Percentiles rank a stretch among this genome's conserved stretches.
Evolutionary conservation across 371 early-diverging fungal species (phyloP).

Genomic region (Mortierella sp.): DNA sequence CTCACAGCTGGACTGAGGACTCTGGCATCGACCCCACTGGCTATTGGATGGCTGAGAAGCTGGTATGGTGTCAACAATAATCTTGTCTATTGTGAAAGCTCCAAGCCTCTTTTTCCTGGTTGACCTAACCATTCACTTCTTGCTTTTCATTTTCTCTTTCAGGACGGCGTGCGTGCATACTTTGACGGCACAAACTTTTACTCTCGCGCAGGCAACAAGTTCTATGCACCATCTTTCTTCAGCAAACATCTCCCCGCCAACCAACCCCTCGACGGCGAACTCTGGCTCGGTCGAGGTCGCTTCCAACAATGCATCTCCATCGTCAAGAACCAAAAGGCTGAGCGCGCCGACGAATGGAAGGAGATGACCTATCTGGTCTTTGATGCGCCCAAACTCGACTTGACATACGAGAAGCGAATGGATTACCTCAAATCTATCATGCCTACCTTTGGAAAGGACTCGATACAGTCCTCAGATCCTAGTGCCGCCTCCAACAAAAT

Average conservation of each 20-base stretch:
- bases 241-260: constrained; percentile 62
- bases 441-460: constrained; percentile 36
- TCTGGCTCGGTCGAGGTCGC: constrained; percentile 66
- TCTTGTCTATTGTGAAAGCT: background rate
- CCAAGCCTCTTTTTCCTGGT: background rate
- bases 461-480: constrained; percentile 17
- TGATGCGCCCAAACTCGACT: constrained; percentile 63
- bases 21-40: constrained; percentile 57
- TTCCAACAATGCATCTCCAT: constrained; percentile 68
- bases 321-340: constrained; percentile 61
- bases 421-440: constrained; percentile 54
- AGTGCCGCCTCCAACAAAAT: constrained; percentile 13
- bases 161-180: constrained; percentile 70
- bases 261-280: constrained; percentile 71
- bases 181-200: constrained; percentile 64
- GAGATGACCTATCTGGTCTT: constrained; percentile 59
- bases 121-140: background rate
- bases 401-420: constrained; percentile 59
- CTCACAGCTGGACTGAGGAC: constrained; percentile 57
- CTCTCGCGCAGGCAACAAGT: constrained; percentile 66
- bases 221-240: constrained; percentile 69
- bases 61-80: constrained; percentile 37
- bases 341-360: constrained; percentile 49
- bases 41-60: constrained; percentile 65
- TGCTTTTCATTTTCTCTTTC: background rate